phyloP scores from a whole-genome alignment of 371 early-diverging fungal species.

The Massospora cicadina region DNA sequence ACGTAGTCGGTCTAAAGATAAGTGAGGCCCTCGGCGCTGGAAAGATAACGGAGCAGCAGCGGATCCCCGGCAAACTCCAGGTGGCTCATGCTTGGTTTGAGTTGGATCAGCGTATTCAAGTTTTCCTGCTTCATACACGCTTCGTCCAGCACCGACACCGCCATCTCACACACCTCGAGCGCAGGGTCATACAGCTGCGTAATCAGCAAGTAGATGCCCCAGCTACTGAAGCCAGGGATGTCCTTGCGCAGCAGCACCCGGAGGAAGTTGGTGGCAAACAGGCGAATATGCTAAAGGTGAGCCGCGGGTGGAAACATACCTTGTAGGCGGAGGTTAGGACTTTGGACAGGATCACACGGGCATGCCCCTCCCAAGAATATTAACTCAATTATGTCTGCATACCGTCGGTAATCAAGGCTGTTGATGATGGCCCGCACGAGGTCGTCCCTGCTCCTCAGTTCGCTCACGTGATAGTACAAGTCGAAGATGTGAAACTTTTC shows the following conservation, averaged over 20 bases:
- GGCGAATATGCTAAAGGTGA: slow-evolving; percentile 32
- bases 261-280: slow-evolving; percentile 56
- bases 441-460: slow-evolving; percentile 63
- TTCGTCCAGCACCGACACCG: slow-evolving; percentile 48
- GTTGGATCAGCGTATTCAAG: slow-evolving; percentile 41
- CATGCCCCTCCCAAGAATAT: slow-evolving; percentile 50
- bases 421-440: slow-evolving; percentile 55
- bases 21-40: slow-evolving; percentile 48
- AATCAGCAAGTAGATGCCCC: slow-evolving; percentile 55
- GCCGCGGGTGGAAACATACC: slow-evolving; percentile 13
- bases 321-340: slow-evolving; percentile 67
- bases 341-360: slow-evolving; percentile 59
- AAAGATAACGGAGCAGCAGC: slow-evolving; percentile 44
- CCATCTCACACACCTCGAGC: slow-evolving; percentile 50
- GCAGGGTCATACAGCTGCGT: slow-evolving; percentile 72
- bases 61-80: slow-evolving; percentile 52
- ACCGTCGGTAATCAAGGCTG: slow-evolving; percentile 53
- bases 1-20: too few species aligned
- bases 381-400: slow-evolving; percentile 2
- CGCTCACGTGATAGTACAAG: slow-evolving; percentile 59
- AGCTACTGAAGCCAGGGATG: slow-evolving; percentile 42
- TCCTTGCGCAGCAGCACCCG: slow-evolving; percentile 38
- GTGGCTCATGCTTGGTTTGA: slow-evolving; percentile 53
- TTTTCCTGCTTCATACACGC: slow-evolving; percentile 47
- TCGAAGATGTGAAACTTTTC: slow-evolving; percentile 64